Percentiles rank a stretch among this genome's conserved stretches.
These are phyloP conservation scores for Zygoascus hellenicus DNA, from an alignment of 1,139 yeast species.

Conservation along the genomic window DNA sequence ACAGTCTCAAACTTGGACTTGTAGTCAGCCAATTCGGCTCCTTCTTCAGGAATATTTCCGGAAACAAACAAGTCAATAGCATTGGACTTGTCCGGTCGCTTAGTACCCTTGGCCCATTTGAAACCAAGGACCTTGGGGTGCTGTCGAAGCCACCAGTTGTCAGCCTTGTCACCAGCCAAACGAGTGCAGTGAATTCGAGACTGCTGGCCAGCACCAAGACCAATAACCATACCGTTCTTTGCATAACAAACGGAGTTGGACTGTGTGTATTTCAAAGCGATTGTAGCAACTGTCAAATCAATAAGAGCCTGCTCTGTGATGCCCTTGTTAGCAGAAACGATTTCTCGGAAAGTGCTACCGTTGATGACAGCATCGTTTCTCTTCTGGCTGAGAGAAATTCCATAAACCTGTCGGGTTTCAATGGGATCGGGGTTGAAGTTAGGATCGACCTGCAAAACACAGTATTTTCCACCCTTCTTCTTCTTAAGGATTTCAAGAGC, in stretches of 20 bases:
- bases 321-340: conserved; percentile 78
- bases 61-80: conserved; percentile 94
- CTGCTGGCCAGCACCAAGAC: conserved; percentile 99
- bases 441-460: conserved; percentile 93
- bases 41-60: conserved; percentile 82
- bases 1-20: conserved; percentile 78
- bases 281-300: conserved; percentile 94
- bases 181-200: conserved; percentile 98
- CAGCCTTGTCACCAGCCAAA: conserved; percentile 98
- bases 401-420: conserved; percentile 94
- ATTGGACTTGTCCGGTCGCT: conserved; percentile 97
- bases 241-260: conserved; percentile 98
- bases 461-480: conserved; percentile 96
- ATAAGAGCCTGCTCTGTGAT: conserved; percentile 88
- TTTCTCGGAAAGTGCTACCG: conserved; percentile 81
- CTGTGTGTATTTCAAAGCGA: conserved; percentile 95
- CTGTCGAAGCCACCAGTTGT: conserved; percentile 99
- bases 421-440: conserved; percentile 73
- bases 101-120: conserved; percentile 97
- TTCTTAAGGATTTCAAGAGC: conserved; percentile 82
- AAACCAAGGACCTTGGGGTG: conserved; percentile 89
- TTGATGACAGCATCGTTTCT: conserved; percentile 96
- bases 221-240: conserved; percentile 97
- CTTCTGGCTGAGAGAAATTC: conserved; percentile 91
- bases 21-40: conserved; percentile 90